A percentile compares a stretch with the other conserved stretches of the same genome.
Conservation (phyloP, 768 basidiomycete species). For the Cystobasidium onofrii region DNA sequence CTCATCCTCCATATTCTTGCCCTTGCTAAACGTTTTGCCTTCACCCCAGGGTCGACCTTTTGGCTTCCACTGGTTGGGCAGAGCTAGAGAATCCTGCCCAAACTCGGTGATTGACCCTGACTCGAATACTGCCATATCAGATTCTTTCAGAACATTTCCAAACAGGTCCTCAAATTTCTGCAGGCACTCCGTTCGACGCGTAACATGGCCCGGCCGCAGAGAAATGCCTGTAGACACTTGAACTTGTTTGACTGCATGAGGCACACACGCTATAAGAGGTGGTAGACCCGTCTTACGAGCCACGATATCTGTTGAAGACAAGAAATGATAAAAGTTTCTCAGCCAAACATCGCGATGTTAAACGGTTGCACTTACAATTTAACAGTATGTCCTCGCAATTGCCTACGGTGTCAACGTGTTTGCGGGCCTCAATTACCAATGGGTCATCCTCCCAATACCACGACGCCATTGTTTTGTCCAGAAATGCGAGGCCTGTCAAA, state of each 20-base stretch:
- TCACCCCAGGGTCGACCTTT: not conserved
- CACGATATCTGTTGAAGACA: not conserved
- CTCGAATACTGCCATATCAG: not conserved
- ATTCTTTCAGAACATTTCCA: conserved; percentile 2
- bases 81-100: not conserved
- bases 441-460: conserved; percentile 23
- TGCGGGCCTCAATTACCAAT: not conserved
- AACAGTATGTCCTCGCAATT: conserved; percentile 28
- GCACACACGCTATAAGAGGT: not conserved
- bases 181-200: not conserved
- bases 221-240: not conserved
- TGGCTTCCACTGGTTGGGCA: not conserved
- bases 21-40: not conserved
- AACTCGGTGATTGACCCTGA: not conserved
- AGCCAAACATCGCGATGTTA: too few relatives aligned
- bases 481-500: not conserved
- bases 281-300: not conserved
- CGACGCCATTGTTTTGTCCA: conserved; percentile 17
- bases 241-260: not conserved
- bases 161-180: not conserved
- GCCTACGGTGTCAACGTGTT: conserved; percentile 1
- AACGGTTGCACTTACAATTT: conserved; percentile 32
- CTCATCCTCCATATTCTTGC: too few relatives aligned
- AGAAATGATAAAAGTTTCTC: not conserved
- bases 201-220: not conserved